These are phyloP conservation scores for Aspergillus piperis DNA, from an alignment of 2,329 filamentous ascomycete species.

Conservation along the genomic window DNA sequence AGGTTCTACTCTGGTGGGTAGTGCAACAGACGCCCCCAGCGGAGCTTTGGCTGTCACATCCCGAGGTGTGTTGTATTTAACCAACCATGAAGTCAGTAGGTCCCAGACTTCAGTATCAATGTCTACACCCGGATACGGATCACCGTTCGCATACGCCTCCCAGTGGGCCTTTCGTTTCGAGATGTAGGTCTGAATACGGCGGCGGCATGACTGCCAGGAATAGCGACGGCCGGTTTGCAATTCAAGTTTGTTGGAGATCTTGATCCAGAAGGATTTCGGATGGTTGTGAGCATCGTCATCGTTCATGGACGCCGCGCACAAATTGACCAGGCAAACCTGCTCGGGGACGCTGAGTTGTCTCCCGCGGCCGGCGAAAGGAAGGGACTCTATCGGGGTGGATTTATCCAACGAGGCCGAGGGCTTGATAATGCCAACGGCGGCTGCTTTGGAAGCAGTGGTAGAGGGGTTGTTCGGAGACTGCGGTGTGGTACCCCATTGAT, in stretches of 20 bases:
- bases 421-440: constrained; percentile 1
- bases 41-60: not conserved
- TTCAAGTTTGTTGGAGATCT: constrained; percentile 19
- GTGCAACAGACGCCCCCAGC: not conserved
- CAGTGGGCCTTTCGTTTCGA: constrained; percentile 16
- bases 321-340: constrained; percentile 20
- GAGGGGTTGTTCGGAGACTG: constrained; percentile 13
- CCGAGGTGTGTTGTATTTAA: not conserved
- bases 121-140: constrained; percentile 2
- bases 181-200: constrained; percentile 24
- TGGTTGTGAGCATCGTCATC: constrained; percentile 17
- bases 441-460: constrained; percentile 6
- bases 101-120: constrained; percentile 9
- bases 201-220: constrained; percentile 33
- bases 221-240: constrained; percentile 25
- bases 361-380: constrained; percentile 12
- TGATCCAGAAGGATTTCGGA: constrained; percentile 27
- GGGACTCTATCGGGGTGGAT: constrained; percentile 2
- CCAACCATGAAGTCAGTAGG: constrained; percentile 20
- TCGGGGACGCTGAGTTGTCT: constrained; percentile 16
- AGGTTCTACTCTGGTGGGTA: not conserved
- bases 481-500: constrained; percentile 14
- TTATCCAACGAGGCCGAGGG: constrained; percentile 1
- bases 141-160: constrained; percentile 9
- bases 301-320: constrained; percentile 21